Evolutionary conservation across 176 grass and related monocot species (phyloP), one percentile per base, ranked within the genome.

Genomic region (Ampelocalamus luodianensis): DNA sequence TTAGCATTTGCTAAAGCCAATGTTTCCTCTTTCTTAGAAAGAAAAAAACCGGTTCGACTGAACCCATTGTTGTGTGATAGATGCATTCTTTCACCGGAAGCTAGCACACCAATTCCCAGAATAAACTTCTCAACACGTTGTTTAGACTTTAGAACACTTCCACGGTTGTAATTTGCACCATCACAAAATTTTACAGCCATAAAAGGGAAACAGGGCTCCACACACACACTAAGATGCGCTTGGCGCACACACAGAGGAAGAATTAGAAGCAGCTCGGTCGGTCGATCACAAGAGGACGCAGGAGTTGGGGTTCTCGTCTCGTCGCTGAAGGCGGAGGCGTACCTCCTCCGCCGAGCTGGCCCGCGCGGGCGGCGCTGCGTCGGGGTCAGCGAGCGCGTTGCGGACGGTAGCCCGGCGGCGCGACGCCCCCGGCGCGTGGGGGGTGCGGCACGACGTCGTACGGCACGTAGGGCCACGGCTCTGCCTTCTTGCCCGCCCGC

Each of bases 391-490:
- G 8, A 83, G 44, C 32, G 93, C 87, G 83, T 93, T 84, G 34
- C 79, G 80, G 22, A 93, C 89, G 63, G 63, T 90, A 82, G 17
- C 94, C 94, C 0, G 89, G 85, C 15, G 91, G 94, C 42, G 94
- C 94, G 85, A 97, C 32, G 91, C 89, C 0, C 77, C 87, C 9
- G 91, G 85, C 17, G 87, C 89, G 68, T 97, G 92, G 0, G 89
- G 89, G 89, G 67, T 88, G 87, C 10, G 91, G 42, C 62, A 91
- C 89, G 42, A 90, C 74, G 77, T 93, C 84, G 79, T 93, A 97
- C 4, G 91, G 81, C 62, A 93, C 87, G 58, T 90, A 97, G 6
- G 94, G 91, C 94, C 94, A 93, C 8, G 68, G 87, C 87, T 93
- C 77, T 20, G 85, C 82, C 55, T 82, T 88, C 87, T 97, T 97